phyloP scores from a whole-genome alignment of 495 filamentous ascomycete species.

The Daldinia loculata region DNA sequence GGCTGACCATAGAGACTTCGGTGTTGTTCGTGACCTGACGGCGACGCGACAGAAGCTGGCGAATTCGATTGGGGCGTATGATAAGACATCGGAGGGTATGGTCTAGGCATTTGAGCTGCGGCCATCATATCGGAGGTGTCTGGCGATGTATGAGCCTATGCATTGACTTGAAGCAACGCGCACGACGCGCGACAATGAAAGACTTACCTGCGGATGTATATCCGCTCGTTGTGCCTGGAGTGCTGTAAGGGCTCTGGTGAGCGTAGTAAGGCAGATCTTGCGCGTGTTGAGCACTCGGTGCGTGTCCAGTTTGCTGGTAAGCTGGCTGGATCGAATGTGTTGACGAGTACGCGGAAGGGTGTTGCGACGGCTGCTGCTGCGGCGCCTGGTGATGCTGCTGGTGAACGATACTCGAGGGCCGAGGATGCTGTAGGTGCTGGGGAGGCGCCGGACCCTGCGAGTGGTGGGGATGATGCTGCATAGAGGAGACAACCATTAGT shows the following conservation, averaged over 20 bases:
- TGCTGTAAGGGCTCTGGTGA: conserved; percentile 77
- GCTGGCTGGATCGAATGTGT: conserved; percentile 58
- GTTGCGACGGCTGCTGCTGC: conserved; percentile 56
- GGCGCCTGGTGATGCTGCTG: conserved; percentile 68
- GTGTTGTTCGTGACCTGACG: conserved; percentile 88
- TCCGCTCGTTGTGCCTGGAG: conserved; percentile 71
- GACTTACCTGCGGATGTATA: conserved; percentile 85
- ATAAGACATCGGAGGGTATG: conserved; percentile 88
- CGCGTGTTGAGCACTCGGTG: conserved; percentile 60
- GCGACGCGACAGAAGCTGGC: conserved; percentile 93
- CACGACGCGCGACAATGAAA: conserved; percentile 35
- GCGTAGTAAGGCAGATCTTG: conserved; percentile 79
- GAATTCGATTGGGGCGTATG: conserved; percentile 96
- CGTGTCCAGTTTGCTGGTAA: conserved; percentile 61
- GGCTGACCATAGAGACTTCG: conserved; percentile 85
- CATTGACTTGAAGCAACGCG: conserved; percentile 3
- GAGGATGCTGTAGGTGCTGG: conserved; percentile 68
- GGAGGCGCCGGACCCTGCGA: conserved; percentile 63
- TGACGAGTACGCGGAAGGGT: conserved; percentile 67
- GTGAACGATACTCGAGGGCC: conserved; percentile 70
- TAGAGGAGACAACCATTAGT: conserved; percentile 63
- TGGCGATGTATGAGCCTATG: conserved; percentile 53
- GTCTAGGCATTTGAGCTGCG: conserved; percentile 83
- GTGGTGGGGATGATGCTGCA: conserved; percentile 70
- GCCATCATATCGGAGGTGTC: conserved; percentile 94